Percentiles rank a stretch among this genome's conserved stretches.
Evolutionary conservation across 176 grass and related monocot species (phyloP).

Genomic region (Aegilops sharonensis): DNA sequence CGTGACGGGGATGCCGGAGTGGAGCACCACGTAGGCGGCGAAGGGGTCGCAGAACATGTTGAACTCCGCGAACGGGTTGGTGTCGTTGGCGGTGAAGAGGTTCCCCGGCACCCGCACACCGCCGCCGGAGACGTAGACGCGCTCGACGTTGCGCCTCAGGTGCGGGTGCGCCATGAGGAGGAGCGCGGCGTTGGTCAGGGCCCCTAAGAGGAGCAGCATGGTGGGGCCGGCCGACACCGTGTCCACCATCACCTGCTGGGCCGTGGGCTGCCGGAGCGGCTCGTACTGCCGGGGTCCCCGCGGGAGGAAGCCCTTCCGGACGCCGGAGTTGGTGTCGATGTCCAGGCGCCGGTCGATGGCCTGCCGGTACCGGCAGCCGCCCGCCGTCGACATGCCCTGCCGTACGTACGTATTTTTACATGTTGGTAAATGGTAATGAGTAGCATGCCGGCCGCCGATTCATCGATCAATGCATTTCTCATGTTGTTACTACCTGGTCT

Average conservation of each 20-base stretch:
- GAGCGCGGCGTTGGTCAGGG: slow-evolving; percentile 65
- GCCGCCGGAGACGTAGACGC: slow-evolving; percentile 70
- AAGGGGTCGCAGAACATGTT: slow-evolving; percentile 85
- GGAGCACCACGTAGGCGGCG: slow-evolving; percentile 71
- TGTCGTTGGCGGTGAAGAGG: slow-evolving; percentile 50
- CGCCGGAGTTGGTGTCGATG: slow-evolving; percentile 55
- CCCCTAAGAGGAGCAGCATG: slow-evolving; percentile 59
- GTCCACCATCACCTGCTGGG: slow-evolving; percentile 64
- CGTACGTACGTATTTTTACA: neutral
- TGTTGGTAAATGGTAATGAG: neutral
- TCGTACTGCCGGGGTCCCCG: slow-evolving; percentile 51
- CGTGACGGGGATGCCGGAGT: slow-evolving; percentile 75
- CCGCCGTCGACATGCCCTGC: slow-evolving; percentile 66
- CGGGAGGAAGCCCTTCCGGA: slow-evolving; percentile 58
- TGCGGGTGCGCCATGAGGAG: slow-evolving; percentile 62
- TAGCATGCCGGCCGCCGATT: no score
- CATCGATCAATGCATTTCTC: no score
- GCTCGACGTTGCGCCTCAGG: slow-evolving; percentile 56
- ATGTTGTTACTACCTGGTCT: no score
- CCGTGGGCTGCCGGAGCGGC: slow-evolving; percentile 65
- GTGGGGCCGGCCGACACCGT: slow-evolving; percentile 47
- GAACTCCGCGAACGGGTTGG: slow-evolving; percentile 83
- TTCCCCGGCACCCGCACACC: slow-evolving; percentile 55
- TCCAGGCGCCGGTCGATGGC: slow-evolving; percentile 53
- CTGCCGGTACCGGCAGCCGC: slow-evolving; percentile 72